Evolutionary conservation across 1,139 yeast genomes (phyloP), one percentile per base, ranked within the genome.

Genomic region (Tardiomyces depauwii): DNA sequence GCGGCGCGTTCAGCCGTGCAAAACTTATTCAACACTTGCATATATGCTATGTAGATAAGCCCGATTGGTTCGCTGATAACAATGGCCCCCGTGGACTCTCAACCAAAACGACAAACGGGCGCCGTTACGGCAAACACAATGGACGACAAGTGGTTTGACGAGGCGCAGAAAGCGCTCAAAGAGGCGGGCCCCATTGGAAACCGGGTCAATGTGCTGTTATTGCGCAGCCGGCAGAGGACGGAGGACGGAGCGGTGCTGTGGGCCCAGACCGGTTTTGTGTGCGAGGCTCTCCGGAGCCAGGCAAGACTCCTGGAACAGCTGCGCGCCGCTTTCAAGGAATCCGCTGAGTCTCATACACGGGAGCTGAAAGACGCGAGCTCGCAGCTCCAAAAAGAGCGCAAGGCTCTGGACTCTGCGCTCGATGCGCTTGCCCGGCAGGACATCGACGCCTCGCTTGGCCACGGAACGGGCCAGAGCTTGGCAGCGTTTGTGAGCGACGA

Each of bases 151-250:
- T 59, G 64, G 64, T 55, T 61, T 33, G 43, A 44, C 28, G 62
- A 59, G 42, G 61, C 64, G 12, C 51, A 60, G 47, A 57, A 54
- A 43, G 55, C 63, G 10, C 52, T 61, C n/a, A 53, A 62, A 2
- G 52, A 53, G 5, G 64, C 64, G 0, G 64, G 61, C 11, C 62
- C 62, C 12, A 58, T 61, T n/a, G 61, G 65, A 44, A 52, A 54
- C 33, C 59, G 55, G 41, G 65, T 64, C 2, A 61, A 59, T 45
- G 50, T 48, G 7, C 47, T 60, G 16, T 54, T 60, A 6, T 45
- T 53, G 19, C 49, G 56, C 9, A 52, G 57, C 2, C 46, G 60
- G 39, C 47, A 47, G 18, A 57, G 53, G 33, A 57, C 60, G n/a
- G 63, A 60, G 45, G 48, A 50, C 27, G 59, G 62, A 18, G 54